Evolutionary conservation across 306 rosid genomes (phyloP).

Genomic region (Abrus pulchellus): DNA sequence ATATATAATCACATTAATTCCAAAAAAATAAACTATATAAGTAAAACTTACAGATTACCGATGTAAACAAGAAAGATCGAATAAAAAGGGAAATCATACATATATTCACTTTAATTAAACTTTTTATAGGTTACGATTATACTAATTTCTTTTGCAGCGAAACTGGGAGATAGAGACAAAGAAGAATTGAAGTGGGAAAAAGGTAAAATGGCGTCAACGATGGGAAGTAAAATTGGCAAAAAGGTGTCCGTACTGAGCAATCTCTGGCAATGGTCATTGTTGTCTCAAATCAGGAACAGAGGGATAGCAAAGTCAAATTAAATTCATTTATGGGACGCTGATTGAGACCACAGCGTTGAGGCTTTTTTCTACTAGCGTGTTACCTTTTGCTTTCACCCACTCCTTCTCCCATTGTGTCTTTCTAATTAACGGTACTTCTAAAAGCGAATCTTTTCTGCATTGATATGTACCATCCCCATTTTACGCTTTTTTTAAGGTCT

Average conservation of each 20-base stretch:
- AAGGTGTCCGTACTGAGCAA: constrained; percentile 41
- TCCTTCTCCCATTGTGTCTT: constrained; percentile 28
- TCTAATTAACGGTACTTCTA: constrained; percentile 33
- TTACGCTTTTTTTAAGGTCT: constrained; percentile 50
- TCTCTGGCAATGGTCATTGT: constrained; percentile 46
- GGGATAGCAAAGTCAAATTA: constrained; percentile 61
- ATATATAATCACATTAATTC: no score
- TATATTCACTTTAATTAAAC: no score
- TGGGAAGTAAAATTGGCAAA: constrained; percentile 7
- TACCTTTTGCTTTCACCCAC: constrained; percentile 43
- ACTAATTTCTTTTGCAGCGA: background rate
- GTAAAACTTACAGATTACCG: no score
- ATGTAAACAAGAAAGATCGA: no score
- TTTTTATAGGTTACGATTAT: no score
- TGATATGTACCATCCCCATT: constrained; percentile 49
- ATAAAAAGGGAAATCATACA: no score
- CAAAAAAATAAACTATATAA: no score
- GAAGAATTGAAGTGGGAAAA: background rate
- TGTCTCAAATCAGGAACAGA: constrained; percentile 50
- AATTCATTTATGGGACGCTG: constrained; percentile 34
- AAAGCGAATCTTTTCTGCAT: constrained; percentile 57
- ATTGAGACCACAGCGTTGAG: background rate
- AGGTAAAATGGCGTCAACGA: constrained; percentile 35
- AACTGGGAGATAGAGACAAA: constrained; percentile 15
- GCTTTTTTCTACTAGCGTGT: background rate